Base-by-base conservation (phyloP, 2,329 filamentous ascomycete genomes). In the Paecilomyces sp. region DNA sequence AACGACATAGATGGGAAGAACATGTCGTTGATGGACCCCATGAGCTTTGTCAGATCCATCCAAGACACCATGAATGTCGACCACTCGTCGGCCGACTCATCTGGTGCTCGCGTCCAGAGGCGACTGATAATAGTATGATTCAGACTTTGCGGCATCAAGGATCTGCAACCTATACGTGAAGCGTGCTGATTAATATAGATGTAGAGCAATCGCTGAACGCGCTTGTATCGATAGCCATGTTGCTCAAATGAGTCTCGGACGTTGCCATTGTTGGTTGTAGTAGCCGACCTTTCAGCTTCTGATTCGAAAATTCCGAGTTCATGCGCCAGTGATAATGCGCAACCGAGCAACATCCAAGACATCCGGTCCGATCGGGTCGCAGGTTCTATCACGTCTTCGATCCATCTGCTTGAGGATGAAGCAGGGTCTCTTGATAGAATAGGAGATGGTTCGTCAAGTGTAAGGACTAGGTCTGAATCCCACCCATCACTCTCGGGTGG, bases 311-410 rank as follows among this genome's bases (percentile, higher is more conserved):
- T 69, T 3, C 80, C 76, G 15, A 82, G 71, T 64, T 82, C 80
- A 57, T 82, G 79, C 1, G 80, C 79, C 9, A 84, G 70, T 2
- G 80, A 79, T 31, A 81, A 64, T 1, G 80, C 81, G 60, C 77
- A 78, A 15, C 81, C 81, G 54, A 84, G 74, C 31, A 83, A 64
- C 77, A 83, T 84, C 81, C 82, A 84, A 1, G 81, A 83, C 81
- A 84, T 84, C 1, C 80, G 75, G 64, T 83, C 81, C 0, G 79
- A 82, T 50, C 79, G 73, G 59, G 77, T 79, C 1, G 80, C 79
- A 0, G 80, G 80, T 47, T 81, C 76, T 18, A 83, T 77, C 0
- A 83, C 80, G 63, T 82, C 81, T 57, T 81, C 75, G 1, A 78
- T 72, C 79, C 81, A 83, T 52, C 75, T 67, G 59, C 72, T 76